A percentile compares a stretch with the other conserved stretches of the same genome.
These are phyloP conservation scores for Paracoccidioides lutzii DNA, from an alignment of 2,329 filamentous ascomycete genomes.

Conservation along the genomic window DNA sequence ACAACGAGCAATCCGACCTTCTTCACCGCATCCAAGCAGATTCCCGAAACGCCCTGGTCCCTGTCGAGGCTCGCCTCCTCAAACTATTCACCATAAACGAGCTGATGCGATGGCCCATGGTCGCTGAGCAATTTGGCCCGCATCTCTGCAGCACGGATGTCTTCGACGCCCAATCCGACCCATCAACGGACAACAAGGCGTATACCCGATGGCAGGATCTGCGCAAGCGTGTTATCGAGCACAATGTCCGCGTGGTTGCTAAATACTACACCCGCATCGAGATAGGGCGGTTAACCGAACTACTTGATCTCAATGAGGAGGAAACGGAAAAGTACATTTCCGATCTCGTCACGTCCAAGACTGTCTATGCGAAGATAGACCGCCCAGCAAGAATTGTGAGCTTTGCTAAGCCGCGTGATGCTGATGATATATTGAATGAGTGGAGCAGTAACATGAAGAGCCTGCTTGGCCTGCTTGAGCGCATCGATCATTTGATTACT, in stretches of 20 bases:
- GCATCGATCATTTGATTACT: slow-evolving; percentile 95
- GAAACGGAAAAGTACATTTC: slow-evolving; percentile 99
- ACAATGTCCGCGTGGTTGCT: slow-evolving; percentile 93
- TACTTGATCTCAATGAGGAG: slow-evolving; percentile 83
- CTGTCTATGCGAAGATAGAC: slow-evolving; percentile 95
- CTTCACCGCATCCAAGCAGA: slow-evolving; percentile 87
- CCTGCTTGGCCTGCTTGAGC: slow-evolving; percentile 67
- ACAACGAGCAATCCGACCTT: slow-evolving; percentile 97
- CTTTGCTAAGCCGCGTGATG: slow-evolving; percentile 88
- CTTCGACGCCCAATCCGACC: slow-evolving; percentile 53
- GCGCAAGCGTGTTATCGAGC: slow-evolving; percentile 96
- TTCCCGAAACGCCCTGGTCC: slow-evolving; percentile 62
- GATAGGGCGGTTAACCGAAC: slow-evolving; percentile 76
- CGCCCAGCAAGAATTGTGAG: slow-evolving; percentile 81
- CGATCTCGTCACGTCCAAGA: slow-evolving; percentile 92
- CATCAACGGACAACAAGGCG: slow-evolving; percentile 60
- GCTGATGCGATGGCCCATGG: slow-evolving; percentile 95
- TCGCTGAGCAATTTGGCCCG: slow-evolving; percentile 75
- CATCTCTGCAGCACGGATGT: slow-evolving; percentile 83
- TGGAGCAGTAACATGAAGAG: slow-evolving; percentile 99
- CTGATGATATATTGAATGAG: slow-evolving; percentile 92
- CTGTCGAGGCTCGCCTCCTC: slow-evolving; percentile 70
- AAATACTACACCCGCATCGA: slow-evolving; percentile 98
- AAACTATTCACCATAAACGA: slow-evolving; percentile 93
- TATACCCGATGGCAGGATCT: slow-evolving; percentile 83